These are phyloP conservation scores for Pleurotus giganteus DNA, from an alignment of 768 basidiomycete species.

Conservation along the genomic window DNA sequence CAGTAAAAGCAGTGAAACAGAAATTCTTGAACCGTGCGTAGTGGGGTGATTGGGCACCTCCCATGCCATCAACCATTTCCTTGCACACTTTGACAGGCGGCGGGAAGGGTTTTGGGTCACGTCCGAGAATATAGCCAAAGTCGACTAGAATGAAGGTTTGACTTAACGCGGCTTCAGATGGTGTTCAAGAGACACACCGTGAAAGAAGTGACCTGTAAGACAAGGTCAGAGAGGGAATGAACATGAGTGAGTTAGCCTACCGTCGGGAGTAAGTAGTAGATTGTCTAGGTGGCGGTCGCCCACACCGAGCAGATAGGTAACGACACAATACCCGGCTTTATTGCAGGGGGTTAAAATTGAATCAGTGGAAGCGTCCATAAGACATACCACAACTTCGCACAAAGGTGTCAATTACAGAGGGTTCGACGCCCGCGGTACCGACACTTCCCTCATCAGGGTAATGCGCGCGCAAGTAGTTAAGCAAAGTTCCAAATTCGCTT, in stretches of 20 bases:
- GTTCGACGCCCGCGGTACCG: slow-evolving; percentile 93
- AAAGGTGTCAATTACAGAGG: slow-evolving; percentile 92
- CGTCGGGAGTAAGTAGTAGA: slow-evolving; percentile 88
- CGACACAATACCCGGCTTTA: slow-evolving; percentile 96
- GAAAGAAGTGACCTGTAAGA: slow-evolving; percentile 85
- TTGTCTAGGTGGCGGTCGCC: slow-evolving; percentile 98
- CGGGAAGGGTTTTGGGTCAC: slow-evolving; percentile 96
- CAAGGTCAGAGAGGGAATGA: slow-evolving; percentile 3
- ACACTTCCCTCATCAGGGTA: slow-evolving; percentile 95
- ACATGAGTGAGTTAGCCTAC: slow-evolving; percentile 33
- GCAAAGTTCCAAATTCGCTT: slow-evolving; percentile 83
- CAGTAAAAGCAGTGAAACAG: slow-evolving; percentile 97
- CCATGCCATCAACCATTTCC: slow-evolving; percentile 99
- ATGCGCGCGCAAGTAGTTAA: slow-evolving; percentile 84
- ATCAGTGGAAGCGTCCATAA: background rate
- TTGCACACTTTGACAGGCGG: slow-evolving; percentile 98
- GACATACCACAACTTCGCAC: slow-evolving; percentile 93
- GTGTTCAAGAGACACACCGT: slow-evolving; percentile 50
- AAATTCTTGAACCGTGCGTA: slow-evolving; percentile 95
- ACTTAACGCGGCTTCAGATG: background rate
- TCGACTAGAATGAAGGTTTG: slow-evolving; percentile 62
- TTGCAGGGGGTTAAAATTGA: slow-evolving; percentile 13
- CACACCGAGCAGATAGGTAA: slow-evolving; percentile 94
- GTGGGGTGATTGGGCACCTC: slow-evolving; percentile 93
- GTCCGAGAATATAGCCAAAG: slow-evolving; percentile 96